Percentiles rank a stretch among this genome's conserved stretches.
These are phyloP conservation scores for Tricladium varicosporioides DNA, from an alignment of 2,329 filamentous ascomycete genomes.

Conservation along the genomic window DNA sequence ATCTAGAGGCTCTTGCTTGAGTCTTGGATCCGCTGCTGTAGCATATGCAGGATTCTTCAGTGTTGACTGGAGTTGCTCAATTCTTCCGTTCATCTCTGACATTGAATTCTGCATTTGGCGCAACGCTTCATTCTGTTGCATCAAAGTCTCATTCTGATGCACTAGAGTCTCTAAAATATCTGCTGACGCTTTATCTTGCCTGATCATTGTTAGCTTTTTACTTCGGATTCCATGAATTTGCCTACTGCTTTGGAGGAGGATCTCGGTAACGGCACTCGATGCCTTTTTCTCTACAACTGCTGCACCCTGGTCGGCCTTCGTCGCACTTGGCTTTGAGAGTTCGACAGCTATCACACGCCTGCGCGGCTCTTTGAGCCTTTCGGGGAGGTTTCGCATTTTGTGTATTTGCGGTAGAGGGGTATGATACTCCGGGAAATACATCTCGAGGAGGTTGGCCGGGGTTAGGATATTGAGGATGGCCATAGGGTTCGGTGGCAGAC, in stretches of 20 bases:
- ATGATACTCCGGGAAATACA: conserved; percentile 24
- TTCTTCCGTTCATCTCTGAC: too few relatives aligned
- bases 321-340: conserved; percentile 89
- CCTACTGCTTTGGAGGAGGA: conserved; percentile 86
- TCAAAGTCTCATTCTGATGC: conserved; percentile 18
- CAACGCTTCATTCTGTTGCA: conserved; percentile 2
- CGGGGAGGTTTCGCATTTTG: conserved; percentile 15
- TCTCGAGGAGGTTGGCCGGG: conserved; percentile 19
- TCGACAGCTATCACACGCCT: conserved; percentile 91
- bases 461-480: conserved; percentile 18
- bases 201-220: conserved; percentile 23
- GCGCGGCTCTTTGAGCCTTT: conserved; percentile 33
- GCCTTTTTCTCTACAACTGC: conserved; percentile 84
- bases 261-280: conserved; percentile 86
- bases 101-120: background rate
- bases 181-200: conserved; percentile 54
- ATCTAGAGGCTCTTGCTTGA: conserved; percentile 6
- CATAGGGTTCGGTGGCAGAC: conserved; percentile 25
- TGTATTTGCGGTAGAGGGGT: conserved; percentile 17
- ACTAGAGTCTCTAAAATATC: conserved; percentile 54
- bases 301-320: conserved; percentile 72
- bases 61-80: too few relatives aligned
- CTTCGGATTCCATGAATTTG: conserved; percentile 38
- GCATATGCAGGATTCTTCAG: background rate
- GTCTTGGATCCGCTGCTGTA: background rate